A percentile compares a stretch with the other conserved stretches of the same genome.
These are phyloP conservation scores for Moesziomyces sp. DNA, from an alignment of 1,284 basidiomycete genomes.

Conservation along the genomic window DNA sequence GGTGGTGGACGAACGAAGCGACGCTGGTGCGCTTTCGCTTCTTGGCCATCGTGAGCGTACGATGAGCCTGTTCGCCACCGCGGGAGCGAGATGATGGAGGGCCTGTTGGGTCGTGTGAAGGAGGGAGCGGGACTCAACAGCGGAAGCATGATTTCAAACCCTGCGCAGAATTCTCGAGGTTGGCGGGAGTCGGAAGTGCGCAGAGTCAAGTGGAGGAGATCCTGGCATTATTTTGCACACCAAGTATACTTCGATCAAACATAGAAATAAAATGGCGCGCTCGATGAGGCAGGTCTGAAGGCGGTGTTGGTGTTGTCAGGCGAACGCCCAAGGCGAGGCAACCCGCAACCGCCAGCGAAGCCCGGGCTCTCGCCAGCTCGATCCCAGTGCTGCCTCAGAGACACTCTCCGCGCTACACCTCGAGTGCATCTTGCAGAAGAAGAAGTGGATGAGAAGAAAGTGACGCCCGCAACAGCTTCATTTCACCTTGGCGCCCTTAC, in stretches of 20 bases:
- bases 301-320: background rate
- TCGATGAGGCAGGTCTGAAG: slow-evolving; percentile 8
- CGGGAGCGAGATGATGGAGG: background rate
- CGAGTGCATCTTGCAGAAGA: too few relatives aligned
- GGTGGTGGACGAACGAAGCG: slow-evolving; percentile 9
- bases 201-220: background rate
- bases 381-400: background rate
- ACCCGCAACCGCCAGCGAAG: background rate
- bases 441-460: too few relatives aligned
- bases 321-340: too few relatives aligned
- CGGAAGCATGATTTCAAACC: too few relatives aligned
- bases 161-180: too few relatives aligned
- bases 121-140: too few relatives aligned
- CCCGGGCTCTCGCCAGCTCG: background rate
- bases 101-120: background rate
- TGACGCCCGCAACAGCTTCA: too few relatives aligned
- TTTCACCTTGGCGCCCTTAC: too few relatives aligned
- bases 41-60: slow-evolving; percentile 12
- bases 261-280: background rate
- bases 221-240: background rate
- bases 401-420: too few relatives aligned
- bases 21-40: slow-evolving; percentile 30
- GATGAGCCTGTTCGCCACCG: background rate
- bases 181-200: slow-evolving; percentile 3
- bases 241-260: background rate